Evolutionary conservation across 148 eudicot species (phyloP), one percentile per base, ranked within the genome.

Genomic region (Camellia japonica): DNA sequence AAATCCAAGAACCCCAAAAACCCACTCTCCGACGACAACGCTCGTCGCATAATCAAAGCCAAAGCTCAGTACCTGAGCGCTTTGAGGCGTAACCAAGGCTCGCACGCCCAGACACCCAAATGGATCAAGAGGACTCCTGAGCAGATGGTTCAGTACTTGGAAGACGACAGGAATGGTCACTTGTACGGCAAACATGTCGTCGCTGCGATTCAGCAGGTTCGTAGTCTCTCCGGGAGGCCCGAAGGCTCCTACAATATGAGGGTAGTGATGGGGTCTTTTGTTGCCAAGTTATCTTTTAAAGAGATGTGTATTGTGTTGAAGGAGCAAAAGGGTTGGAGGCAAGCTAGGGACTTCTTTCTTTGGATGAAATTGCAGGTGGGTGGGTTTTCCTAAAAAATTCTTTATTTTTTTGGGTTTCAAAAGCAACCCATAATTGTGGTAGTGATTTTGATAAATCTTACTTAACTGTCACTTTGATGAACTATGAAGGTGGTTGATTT

Each of bases 341-440:
- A 90, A 80, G 93, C 90, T 11, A 87, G 97, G 75, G 97, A 95
- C 68, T 95, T 95, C 76, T 95, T 93, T 75, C 84, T 75, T 56
- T 95, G 99, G 99, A 95, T 95, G 97, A 95, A 95, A 85, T 83
- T 95, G 87, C 99, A 95, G 97, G 99, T 93, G 52, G 97, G 99
- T 93, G 52, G 6, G 44, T 18, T 14, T 15, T 14, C 54, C 5
- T 9, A 30, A 30, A 30, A 30, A 30, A 30, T 59, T 60, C 46
- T 58, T 20, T 61, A 23, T 14, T 6, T 44, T 52, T 63, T 67
- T 55, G 13, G 41, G 38, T 43, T 66, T 19, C 10, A n/a, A 5
- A 12, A n/a, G 38, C 38, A 13, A 6, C 2, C 44, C 42, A 23
- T 74, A 61, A 56, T 58, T 18, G 10, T 30, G 62, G 44, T 44